These are phyloP conservation scores for Neurospora cerealis DNA, from an alignment of 495 filamentous ascomycete species.

Conservation along the genomic window DNA sequence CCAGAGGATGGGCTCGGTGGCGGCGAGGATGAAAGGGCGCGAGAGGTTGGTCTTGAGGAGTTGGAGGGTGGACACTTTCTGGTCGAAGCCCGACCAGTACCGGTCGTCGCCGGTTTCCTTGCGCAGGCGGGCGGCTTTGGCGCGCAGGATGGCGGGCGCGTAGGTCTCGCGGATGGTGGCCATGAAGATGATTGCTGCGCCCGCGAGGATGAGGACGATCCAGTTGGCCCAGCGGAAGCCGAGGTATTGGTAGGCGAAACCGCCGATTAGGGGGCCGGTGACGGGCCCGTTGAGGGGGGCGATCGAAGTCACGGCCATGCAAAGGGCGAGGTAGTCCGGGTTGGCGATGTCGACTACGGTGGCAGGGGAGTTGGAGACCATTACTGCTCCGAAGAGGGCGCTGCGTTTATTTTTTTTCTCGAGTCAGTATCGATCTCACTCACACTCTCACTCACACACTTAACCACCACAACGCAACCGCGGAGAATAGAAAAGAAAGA, in stretches of 20 bases:
- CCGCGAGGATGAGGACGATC: slow-evolving; percentile 62
- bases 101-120: slow-evolving; percentile 66
- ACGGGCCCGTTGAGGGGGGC: slow-evolving; percentile 70
- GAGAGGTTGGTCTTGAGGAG: slow-evolving; percentile 60
- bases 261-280: slow-evolving; percentile 39
- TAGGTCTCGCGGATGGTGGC: slow-evolving; percentile 64
- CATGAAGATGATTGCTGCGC: slow-evolving; percentile 43
- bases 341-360: slow-evolving; percentile 71
- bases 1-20: slow-evolving; percentile 76
- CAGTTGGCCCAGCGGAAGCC: slow-evolving; percentile 76
- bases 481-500: background rate
- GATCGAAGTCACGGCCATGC: slow-evolving; percentile 65
- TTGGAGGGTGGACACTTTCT: slow-evolving; percentile 36
- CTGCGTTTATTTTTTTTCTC: slow-evolving; percentile 15
- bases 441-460: background rate
- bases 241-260: slow-evolving; percentile 64
- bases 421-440: slow-evolving; percentile 5
- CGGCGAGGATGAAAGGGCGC: slow-evolving; percentile 66
- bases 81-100: slow-evolving; percentile 71
- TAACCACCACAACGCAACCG: background rate
- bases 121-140: slow-evolving; percentile 55
- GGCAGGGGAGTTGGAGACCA: slow-evolving; percentile 74
- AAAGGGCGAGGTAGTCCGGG: slow-evolving; percentile 58
- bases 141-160: slow-evolving; percentile 58
- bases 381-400: slow-evolving; percentile 66